Conservation (phyloP, 306 rosid species). For the Mucuna pruriens region DNA sequence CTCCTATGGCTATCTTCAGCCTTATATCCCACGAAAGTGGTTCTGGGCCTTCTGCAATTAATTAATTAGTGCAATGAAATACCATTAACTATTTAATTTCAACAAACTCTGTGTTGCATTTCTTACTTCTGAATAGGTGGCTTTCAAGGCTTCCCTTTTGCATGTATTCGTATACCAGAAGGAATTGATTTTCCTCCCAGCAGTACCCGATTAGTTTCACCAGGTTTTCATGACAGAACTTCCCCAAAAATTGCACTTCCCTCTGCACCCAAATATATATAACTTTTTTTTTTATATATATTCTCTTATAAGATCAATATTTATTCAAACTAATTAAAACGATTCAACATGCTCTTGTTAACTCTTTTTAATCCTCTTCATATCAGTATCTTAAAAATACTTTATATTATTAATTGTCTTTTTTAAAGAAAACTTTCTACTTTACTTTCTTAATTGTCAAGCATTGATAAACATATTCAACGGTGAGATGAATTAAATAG, state of each 20-base stretch:
- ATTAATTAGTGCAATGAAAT: neutral
- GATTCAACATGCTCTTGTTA: too few species aligned
- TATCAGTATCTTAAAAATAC: too few species aligned
- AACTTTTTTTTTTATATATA: too few species aligned
- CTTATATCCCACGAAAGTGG: slow-evolving; percentile 74
- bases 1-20: slow-evolving; percentile 81
- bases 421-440: neutral
- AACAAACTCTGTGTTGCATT: neutral
- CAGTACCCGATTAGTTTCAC: slow-evolving; percentile 81
- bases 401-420: too few species aligned
- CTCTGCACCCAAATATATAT: slow-evolving; percentile 58
- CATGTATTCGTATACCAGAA: slow-evolving; percentile 78
- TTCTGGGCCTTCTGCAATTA: slow-evolving; percentile 64
- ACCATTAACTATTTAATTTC: neutral
- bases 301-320: too few species aligned
- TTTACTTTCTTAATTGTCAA: neutral
- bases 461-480: neutral
- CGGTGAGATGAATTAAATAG: too few species aligned
- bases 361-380: too few species aligned
- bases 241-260: slow-evolving; percentile 84
- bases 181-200: slow-evolving; percentile 67
- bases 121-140: slow-evolving; percentile 84
- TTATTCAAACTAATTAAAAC: too few species aligned
- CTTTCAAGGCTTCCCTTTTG: slow-evolving; percentile 85
- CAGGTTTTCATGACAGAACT: slow-evolving; percentile 76